Conservation (phyloP, 148 eudicot species). For the Silene conica region DNA sequence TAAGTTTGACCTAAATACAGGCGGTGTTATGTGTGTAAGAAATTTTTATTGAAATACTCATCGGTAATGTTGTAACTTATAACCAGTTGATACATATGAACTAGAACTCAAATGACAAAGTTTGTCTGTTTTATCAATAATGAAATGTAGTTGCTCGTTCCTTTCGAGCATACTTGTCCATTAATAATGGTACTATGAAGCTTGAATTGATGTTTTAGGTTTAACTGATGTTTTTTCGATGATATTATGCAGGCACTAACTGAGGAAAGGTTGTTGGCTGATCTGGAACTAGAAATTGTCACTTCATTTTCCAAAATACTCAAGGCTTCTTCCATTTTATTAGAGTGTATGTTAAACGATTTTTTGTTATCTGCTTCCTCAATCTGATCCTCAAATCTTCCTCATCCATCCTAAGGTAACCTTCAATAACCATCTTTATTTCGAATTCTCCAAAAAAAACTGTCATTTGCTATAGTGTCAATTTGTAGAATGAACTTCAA, state of each 20-base stretch:
- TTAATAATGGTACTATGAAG: too few relatives aligned
- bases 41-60: not conserved
- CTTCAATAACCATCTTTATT: too few relatives aligned
- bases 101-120: not conserved
- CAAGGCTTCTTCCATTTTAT: too few relatives aligned
- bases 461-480: too few relatives aligned
- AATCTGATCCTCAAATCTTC: too few relatives aligned
- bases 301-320: constrained; percentile 39
- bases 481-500: too few relatives aligned
- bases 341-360: too few relatives aligned
- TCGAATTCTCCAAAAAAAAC: too few relatives aligned
- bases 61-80: too few relatives aligned
- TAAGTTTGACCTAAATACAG: not conserved
- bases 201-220: not conserved
- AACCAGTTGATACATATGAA: not conserved
- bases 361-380: too few relatives aligned
- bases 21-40: not conserved
- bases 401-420: too few relatives aligned
- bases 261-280: constrained; percentile 93
- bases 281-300: constrained; percentile 85
- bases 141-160: not conserved
- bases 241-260: constrained; percentile 67
- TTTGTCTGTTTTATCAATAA: not conserved
- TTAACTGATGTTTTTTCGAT: not conserved
- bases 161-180: not conserved